Evolutionary conservation across 23 red algal species (phyloP).

Genomic region (Agarophyton chilense): DNA sequence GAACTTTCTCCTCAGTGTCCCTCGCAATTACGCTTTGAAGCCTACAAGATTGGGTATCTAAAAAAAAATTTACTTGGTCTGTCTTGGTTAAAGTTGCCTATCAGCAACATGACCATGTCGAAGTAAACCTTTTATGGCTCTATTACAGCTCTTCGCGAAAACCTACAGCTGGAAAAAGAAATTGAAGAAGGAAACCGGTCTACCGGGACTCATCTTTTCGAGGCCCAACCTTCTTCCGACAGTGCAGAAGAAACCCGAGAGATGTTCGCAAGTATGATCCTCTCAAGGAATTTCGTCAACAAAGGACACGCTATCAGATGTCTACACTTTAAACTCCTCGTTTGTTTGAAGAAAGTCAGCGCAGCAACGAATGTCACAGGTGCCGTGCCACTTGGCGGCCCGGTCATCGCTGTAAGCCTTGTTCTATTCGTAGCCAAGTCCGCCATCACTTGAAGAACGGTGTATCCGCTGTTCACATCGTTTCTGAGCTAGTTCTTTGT

Average conservation of each 20-base stretch:
- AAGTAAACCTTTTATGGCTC: too few species aligned
- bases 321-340: too few species aligned
- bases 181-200: background rate
- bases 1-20: background rate
- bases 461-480: slow-evolving; percentile 59
- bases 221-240: background rate
- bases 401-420: slow-evolving; percentile 3
- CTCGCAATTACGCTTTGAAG: background rate
- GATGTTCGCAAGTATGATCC: background rate
- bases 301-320: too few species aligned
- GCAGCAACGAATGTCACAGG: slow-evolving; percentile 31
- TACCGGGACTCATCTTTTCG: background rate
- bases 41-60: background rate
- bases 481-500: slow-evolving; percentile 5
- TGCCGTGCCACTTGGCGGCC: slow-evolving; percentile 15
- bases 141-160: slow-evolving; percentile 1
- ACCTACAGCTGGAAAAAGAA: slow-evolving; percentile 12
- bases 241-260: too few species aligned
- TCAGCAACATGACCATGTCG: too few species aligned
- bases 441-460: slow-evolving; percentile 10
- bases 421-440: slow-evolving; percentile 8
- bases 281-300: too few species aligned
- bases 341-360: slow-evolving; percentile 6
- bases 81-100: background rate
- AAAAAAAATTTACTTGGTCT: background rate